Evolutionary conservation across 1,139 yeast genomes (phyloP).

Genomic region (Pichia kudriavzevii): DNA sequence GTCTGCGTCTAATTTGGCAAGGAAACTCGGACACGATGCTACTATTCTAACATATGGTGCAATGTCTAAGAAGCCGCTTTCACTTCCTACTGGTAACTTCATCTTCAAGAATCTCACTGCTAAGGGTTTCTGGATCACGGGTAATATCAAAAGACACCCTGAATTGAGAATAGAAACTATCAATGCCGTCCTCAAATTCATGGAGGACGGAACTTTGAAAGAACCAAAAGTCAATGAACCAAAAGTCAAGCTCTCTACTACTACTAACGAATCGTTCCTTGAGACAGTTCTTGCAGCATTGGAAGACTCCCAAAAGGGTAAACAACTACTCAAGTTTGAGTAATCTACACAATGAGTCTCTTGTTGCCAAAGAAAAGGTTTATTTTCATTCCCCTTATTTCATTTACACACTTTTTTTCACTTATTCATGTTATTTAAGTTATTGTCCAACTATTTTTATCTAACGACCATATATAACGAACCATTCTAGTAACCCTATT

Average conservation of each 20-base stretch:
- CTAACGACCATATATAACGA: too few relatives aligned
- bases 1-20: conserved; percentile 69
- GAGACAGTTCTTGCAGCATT: conserved; percentile 44
- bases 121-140: conserved; percentile 92
- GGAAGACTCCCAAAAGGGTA: conserved; percentile 23
- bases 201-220: conserved; percentile 51
- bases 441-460: too few relatives aligned
- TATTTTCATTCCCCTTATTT: too few relatives aligned
- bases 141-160: conserved; percentile 58
- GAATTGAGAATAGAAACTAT: conserved; percentile 56
- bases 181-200: conserved; percentile 54
- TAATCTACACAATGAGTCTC: too few relatives aligned
- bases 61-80: conserved; percentile 93
- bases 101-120: conserved; percentile 84
- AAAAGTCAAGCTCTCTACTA: conserved; percentile 33
- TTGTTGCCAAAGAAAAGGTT: too few relatives aligned
- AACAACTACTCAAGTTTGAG: conserved; percentile 22
- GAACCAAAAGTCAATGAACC: conserved; percentile 55
- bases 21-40: conserved; percentile 64
- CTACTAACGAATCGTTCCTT: conserved; percentile 43
- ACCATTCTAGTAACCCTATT: too few relatives aligned
- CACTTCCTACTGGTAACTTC: conserved; percentile 77
- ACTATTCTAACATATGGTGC: conserved; percentile 90
- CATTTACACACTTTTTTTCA: too few relatives aligned
- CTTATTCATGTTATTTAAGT: too few relatives aligned